A percentile compares a stretch with the other conserved stretches of the same genome.
Conservation (phyloP, 108 stramenopile species). For the Skeletonema costatum region DNA sequence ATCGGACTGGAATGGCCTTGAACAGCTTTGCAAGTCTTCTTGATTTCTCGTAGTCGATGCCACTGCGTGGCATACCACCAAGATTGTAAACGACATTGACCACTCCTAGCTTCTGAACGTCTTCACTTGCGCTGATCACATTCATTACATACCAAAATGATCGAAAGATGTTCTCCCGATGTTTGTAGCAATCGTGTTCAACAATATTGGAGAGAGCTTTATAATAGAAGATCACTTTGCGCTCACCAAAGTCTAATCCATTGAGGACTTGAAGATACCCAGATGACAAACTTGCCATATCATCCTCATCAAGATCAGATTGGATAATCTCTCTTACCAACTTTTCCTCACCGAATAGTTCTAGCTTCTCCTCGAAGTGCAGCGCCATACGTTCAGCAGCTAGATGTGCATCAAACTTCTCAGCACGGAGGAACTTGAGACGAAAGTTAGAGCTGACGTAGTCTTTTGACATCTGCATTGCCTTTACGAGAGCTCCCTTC, state of each 20-base stretch:
- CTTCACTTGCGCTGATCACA: neutral
- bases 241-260: neutral
- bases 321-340: slow-evolving; percentile 20
- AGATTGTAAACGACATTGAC: slow-evolving; percentile 39
- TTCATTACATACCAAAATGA: slow-evolving; percentile 25
- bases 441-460: slow-evolving; percentile 31
- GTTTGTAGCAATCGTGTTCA: slow-evolving; percentile 4
- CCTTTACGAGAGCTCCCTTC: slow-evolving; percentile 13
- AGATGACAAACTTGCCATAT: slow-evolving; percentile 1
- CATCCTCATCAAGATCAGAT: slow-evolving; percentile 36
- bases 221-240: slow-evolving; percentile 11
- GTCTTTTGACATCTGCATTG: slow-evolving; percentile 7
- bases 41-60: slow-evolving; percentile 41
- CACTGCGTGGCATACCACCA: slow-evolving; percentile 17
- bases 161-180: slow-evolving; percentile 7
- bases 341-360: slow-evolving; percentile 34
- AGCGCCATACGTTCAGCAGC: slow-evolving; percentile 26
- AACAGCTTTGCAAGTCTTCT: slow-evolving; percentile 21
- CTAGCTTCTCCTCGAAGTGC: slow-evolving; percentile 37
- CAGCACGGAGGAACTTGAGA: slow-evolving; percentile 44
- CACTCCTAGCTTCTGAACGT: slow-evolving; percentile 28
- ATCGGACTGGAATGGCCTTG: slow-evolving; percentile 13
- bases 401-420: slow-evolving; percentile 25
- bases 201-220: neutral
- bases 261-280: slow-evolving; percentile 13